Base-by-base conservation (phyloP, 2,329 filamentous ascomycete species). In the Cyphellophora attinorum region DNA sequence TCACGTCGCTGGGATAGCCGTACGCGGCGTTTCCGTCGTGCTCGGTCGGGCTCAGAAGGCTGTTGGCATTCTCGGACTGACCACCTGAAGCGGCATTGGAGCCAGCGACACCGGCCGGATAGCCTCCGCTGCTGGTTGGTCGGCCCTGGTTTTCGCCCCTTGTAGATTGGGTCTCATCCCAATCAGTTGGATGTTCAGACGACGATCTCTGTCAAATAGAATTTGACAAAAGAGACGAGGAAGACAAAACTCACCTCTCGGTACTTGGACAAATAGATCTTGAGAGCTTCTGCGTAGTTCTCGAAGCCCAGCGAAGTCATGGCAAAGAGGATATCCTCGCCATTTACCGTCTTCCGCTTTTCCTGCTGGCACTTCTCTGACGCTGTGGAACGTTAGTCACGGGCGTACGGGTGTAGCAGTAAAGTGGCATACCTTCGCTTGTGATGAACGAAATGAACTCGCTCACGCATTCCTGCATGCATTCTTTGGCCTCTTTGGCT, bases 381-480 rank as follows among this genome's bases (percentile, higher is more conserved):
- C 17, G 91, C 91, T 96, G 56, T 58, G 47, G 50, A 35, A 45
- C 37, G 41, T 41, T 38, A 44, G 37, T 23, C 11, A 21, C 27
- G 19, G 16, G 11, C 15, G 27, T 27, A 13, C 33, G 17, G n/a
- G 15, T 12, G 29, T 31, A 28, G 33, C 44, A 27, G 42, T 39
- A n/a, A 4, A 33, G 31, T 36, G 34, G 67, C 81, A 56, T 61
- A 94, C 91, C 91, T 73, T 98, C 91, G 60, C 89, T 96, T 21
- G 91, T 98, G 57, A 98, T 96, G 70, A 98, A 98, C 5, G 85
- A 94, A 68, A 98, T 98, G 62, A 98, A 98, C 65, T 98, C 91
- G 77, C 88, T 95, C 39, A 98, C 91, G 57, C 91, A 98, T 62
- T 98, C 91, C 62, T 98, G 91, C 91, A 98, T 96, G 65, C 91